phyloP scores from a whole-genome alignment of 2,329 filamentous ascomycete species.

The Mariannaea elegans region DNA sequence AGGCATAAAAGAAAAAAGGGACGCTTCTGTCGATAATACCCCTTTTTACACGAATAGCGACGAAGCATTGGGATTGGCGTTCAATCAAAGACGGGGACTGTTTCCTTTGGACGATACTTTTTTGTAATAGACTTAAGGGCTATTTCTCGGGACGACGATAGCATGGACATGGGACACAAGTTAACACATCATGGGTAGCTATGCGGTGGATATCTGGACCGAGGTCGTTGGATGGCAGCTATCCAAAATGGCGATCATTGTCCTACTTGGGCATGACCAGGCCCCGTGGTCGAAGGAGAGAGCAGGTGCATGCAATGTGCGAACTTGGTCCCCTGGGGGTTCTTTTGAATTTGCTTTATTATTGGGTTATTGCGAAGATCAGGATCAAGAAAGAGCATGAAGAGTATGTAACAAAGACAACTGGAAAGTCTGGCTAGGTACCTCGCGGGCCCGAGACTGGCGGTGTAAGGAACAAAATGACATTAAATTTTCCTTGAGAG shows the following conservation, averaged over 20 bases:
- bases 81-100: constrained; percentile 18
- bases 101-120: constrained; percentile 13
- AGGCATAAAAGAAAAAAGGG: constrained; percentile 11
- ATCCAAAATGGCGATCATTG: no score
- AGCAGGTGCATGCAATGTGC: neutral
- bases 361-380: constrained; percentile 7
- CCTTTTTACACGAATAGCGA: constrained; percentile 20
- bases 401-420: constrained; percentile 5
- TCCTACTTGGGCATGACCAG: no score
- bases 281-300: no score
- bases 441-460: constrained; percentile 39
- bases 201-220: no score
- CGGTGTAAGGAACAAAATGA: constrained; percentile 31
- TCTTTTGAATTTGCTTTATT: constrained; percentile 3
- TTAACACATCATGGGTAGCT: no score
- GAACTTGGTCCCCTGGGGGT: neutral
- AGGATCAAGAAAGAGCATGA: constrained; percentile 3
- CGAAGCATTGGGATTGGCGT: constrained; percentile 25
- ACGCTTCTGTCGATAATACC: constrained; percentile 25
- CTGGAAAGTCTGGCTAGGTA: constrained; percentile 27
- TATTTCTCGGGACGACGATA: neutral
- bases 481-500: neutral
- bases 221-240: no score
- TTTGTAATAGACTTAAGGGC: neutral
- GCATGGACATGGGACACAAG: no score